These are phyloP conservation scores for Ophiostoma himal-ulmi DNA, from an alignment of 2,329 filamentous ascomycete genomes.

Conservation along the genomic window DNA sequence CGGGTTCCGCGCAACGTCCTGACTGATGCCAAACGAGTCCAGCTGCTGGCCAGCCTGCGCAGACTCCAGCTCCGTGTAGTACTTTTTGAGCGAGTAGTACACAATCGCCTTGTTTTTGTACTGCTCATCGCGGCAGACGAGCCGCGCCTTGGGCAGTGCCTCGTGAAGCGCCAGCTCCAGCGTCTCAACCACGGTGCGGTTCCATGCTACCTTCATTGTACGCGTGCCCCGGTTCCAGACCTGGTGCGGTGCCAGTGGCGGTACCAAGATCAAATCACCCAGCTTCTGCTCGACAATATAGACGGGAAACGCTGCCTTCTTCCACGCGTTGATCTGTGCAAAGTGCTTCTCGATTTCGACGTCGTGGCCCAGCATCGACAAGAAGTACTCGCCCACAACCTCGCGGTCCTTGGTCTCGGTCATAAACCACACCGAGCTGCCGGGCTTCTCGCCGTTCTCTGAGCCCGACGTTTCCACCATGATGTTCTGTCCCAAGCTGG, in stretches of 20 bases:
- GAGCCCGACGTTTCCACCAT: slow-evolving; percentile 87
- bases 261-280: slow-evolving; percentile 90
- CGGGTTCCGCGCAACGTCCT: slow-evolving; percentile 35
- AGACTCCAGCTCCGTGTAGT: slow-evolving; percentile 56
- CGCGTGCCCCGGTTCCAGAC: slow-evolving; percentile 96
- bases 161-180: slow-evolving; percentile 80
- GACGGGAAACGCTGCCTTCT: slow-evolving; percentile 85
- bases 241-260: slow-evolving; percentile 88
- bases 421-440: slow-evolving; percentile 98
- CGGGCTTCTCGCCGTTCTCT: slow-evolving; percentile 69
- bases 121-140: slow-evolving; percentile 94
- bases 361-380: slow-evolving; percentile 88
- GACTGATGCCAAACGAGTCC: slow-evolving; percentile 43
- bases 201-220: slow-evolving; percentile 98
- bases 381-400: slow-evolving; percentile 86
- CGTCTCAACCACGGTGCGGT: slow-evolving; percentile 87
- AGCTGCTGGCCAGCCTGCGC: slow-evolving; percentile 44
- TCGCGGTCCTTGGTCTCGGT: slow-evolving; percentile 90
- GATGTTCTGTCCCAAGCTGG: slow-evolving; percentile 90
- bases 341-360: slow-evolving; percentile 97
- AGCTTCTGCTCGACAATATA: slow-evolving; percentile 86
- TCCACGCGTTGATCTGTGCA: slow-evolving; percentile 92
- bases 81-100: slow-evolving; percentile 79
- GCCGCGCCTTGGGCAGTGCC: slow-evolving; percentile 77
- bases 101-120: slow-evolving; percentile 98